Evolutionary conservation across 345 rosid genomes (phyloP), one percentile per base, ranked within the genome.

Genomic region (Bruguiera gymnorhiza): DNA sequence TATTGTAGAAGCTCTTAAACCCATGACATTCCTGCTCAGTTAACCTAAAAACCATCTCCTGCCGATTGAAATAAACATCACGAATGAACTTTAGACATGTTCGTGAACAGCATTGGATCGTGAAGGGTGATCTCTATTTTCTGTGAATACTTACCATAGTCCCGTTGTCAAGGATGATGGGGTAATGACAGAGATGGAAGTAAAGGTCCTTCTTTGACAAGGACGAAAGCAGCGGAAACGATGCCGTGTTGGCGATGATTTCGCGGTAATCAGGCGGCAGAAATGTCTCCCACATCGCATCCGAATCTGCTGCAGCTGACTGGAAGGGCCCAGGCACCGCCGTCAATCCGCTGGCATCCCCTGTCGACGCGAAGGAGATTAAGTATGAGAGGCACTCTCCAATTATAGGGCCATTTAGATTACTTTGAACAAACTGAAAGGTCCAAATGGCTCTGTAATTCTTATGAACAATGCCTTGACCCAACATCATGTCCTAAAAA

Each of bases 291-390:
- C 66, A 69, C 19, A 48, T 65, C 8, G 39, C 65, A 60, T 69
- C 66, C 15, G 72, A 59, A n/a, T 69, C 72, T 59, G 72, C 70
- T 34, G 37, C 37, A 21, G 29, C 51, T 24, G 52, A 23, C 5
- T 55, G 60, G 6, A 54, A 53, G 39, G 29, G 3, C 13, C 21
- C 61, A 5, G 31, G 8, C 46, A 53, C 62, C 34, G 0, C 6
- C 34, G 34, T 31, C 34, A 0, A 4, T 34, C 37, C 8, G 37
- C 37, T 34, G 37, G 37, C 32, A 43, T 56, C 71, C 20, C 7
- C 29, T 1, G 73, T 65, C 11, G 58, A 59, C 19, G 73, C 48
- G 26, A 19, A 59, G 39, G 73, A 60, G 24, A 69, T 43, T 43
- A 43, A 13, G 43, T 46, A 65, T 53, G 65, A 16, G 0, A 30